Percentiles rank a stretch among this genome's conserved stretches.
Evolutionary conservation across 1,139 yeast genomes (phyloP).

Genomic region (Meyerozyma smithsonii): DNA sequence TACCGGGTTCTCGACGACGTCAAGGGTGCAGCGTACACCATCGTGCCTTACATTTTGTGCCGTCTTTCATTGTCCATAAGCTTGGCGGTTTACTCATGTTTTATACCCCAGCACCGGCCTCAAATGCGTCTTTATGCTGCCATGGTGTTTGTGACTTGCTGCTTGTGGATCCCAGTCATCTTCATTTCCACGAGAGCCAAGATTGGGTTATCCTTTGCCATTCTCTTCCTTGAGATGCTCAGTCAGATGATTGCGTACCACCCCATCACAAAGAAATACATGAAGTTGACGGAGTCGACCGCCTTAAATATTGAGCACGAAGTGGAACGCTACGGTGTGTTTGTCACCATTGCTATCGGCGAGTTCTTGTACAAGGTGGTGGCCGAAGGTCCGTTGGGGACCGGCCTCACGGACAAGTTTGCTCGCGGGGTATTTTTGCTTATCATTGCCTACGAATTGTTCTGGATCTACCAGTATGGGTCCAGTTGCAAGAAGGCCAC

Average conservation of each 20-base stretch:
- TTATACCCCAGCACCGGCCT: conserved; percentile 47
- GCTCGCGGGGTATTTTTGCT: conserved; percentile 49
- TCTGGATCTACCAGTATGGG: conserved; percentile 55
- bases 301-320: conserved; percentile 67
- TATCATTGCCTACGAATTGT: conserved; percentile 45
- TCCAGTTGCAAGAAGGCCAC: conserved; percentile 46
- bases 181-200: conserved; percentile 43
- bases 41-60: conserved; percentile 46
- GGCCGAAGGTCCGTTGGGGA: conserved; percentile 44
- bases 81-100: conserved; percentile 43
- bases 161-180: conserved; percentile 45
- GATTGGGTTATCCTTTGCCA: conserved; percentile 41
- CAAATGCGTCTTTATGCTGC: conserved; percentile 45
- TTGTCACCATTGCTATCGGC: conserved; percentile 63
- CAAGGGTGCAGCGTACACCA: conserved; percentile 36
- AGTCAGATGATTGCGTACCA: conserved; percentile 34
- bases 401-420: conserved; percentile 41
- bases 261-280: conserved; percentile 40
- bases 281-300: conserved; percentile 46
- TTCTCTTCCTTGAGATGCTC: conserved; percentile 39
- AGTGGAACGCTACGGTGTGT: conserved; percentile 55
- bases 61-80: conserved; percentile 34
- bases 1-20: conserved; percentile 28
- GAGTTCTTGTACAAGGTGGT: conserved; percentile 59
- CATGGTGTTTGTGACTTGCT: conserved; percentile 26